Conservation (phyloP, 495 filamentous ascomycete genomes). For the Rhypophila decipiens region DNA sequence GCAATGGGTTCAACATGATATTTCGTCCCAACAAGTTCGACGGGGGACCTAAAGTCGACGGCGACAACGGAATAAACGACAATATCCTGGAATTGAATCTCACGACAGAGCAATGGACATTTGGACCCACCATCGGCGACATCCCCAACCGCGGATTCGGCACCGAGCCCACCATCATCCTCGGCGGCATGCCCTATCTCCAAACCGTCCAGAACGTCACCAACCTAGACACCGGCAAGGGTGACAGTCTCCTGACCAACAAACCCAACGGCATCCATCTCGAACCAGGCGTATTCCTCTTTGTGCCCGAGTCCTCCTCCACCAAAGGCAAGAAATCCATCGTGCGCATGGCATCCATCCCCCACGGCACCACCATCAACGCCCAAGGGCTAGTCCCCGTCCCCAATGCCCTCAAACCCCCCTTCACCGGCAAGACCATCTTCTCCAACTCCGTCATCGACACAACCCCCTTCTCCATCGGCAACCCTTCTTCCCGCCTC, state of each 20-base stretch:
- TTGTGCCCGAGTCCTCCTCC: neutral
- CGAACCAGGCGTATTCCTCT: constrained; percentile 1
- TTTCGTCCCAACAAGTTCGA: neutral
- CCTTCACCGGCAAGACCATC: too few species aligned
- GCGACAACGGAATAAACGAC: neutral
- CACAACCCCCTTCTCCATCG: neutral
- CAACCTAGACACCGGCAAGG: neutral
- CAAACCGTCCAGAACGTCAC: constrained; percentile 4
- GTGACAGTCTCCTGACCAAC: constrained; percentile 2
- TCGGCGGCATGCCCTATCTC: neutral
- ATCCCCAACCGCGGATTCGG: neutral
- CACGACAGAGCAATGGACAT: constrained; percentile 1
- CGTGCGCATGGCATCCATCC: constrained; percentile 6
- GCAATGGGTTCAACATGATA: constrained; percentile 7
- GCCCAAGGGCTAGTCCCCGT: neutral
- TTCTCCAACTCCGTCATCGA: neutral
- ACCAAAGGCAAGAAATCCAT: neutral
- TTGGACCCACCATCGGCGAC: constrained; percentile 1
- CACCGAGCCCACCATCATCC: neutral
- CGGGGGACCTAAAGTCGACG: too few species aligned
- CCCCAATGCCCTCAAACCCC: neutral
- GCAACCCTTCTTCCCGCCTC: neutral
- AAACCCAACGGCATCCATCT: constrained; percentile 3
- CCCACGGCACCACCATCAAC: constrained; percentile 6
- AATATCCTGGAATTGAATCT: constrained; percentile 1